Conservation (phyloP, 2,329 filamentous ascomycete genomes). For the Pseudonectria buxi region DNA sequence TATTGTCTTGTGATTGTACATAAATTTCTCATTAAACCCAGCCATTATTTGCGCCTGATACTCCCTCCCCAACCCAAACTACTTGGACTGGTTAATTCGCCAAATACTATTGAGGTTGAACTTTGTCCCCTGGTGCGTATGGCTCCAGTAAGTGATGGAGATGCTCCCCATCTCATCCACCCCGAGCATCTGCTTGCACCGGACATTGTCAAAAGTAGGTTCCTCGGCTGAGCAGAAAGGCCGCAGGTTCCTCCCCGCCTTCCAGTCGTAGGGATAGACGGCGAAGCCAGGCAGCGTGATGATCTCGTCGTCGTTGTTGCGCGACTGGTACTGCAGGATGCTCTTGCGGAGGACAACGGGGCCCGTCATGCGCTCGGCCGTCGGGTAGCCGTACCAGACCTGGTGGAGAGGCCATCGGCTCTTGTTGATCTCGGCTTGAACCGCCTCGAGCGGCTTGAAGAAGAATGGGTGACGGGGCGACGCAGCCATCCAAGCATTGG, state of each 20-base stretch:
- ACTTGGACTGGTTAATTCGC: no score
- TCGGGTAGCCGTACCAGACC: conserved; percentile 2
- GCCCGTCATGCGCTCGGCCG: conserved; percentile 12
- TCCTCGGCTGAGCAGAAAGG: conserved; percentile 15
- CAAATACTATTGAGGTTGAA: not conserved
- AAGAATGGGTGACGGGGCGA: conserved; percentile 29
- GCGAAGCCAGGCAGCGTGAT: conserved; percentile 14
- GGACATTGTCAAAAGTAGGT: conserved; percentile 8
- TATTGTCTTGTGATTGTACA: no score
- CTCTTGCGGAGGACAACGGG: conserved; percentile 9
- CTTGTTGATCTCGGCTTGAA: conserved; percentile 4
- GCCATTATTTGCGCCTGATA: no score
- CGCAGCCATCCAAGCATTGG: conserved; percentile 32
- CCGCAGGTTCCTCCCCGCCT: conserved; percentile 6
- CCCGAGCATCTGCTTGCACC: conserved; percentile 15
- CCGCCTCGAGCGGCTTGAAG: conserved; percentile 19
- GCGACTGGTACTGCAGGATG: conserved; percentile 3
- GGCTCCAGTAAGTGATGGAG: conserved; percentile 23
- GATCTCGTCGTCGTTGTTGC: conserved; percentile 8
- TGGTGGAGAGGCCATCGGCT: conserved; percentile 1
- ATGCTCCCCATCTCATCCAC: conserved; percentile 16
- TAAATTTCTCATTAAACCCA: no score
- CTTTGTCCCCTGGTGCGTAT: conserved; percentile 12
- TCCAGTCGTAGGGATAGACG: conserved; percentile 23
- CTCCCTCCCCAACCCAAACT: no score